Evolutionary conservation across 768 basidiomycete species (phyloP).

Genomic region (Dioszegia hungarica): DNA sequence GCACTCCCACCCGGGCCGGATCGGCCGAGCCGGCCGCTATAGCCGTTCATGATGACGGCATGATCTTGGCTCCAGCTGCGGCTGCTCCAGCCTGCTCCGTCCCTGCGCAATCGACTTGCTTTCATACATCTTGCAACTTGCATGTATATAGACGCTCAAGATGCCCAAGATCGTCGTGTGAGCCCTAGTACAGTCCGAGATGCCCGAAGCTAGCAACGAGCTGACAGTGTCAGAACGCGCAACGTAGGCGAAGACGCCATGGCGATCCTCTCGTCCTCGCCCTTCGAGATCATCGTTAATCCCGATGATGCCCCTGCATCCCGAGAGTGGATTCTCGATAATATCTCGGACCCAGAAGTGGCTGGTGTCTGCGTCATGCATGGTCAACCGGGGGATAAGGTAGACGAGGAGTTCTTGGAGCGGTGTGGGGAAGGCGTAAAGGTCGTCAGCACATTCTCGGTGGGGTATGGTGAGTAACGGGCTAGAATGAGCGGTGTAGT

Average conservation of each 20-base stretch:
- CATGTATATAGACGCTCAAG: not conserved
- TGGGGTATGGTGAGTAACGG: constrained; percentile 40
- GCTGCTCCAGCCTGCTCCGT: no score
- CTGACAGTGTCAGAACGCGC: constrained; percentile 25
- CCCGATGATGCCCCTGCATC: constrained; percentile 52
- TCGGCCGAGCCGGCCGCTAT: no score
- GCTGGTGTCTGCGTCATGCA: constrained; percentile 11
- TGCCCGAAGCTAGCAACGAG: not conserved
- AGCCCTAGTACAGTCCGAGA: not conserved
- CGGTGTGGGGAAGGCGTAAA: constrained; percentile 55
- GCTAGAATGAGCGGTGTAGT: no score
- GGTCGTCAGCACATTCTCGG: constrained; percentile 78
- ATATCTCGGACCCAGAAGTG: constrained; percentile 26
- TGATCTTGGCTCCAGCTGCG: no score
- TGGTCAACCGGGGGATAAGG: constrained; percentile 52
- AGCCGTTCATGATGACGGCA: no score
- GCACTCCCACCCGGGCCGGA: no score
- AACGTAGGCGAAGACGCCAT: constrained; percentile 39
- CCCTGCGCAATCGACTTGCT: no score
- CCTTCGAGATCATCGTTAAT: constrained; percentile 50
- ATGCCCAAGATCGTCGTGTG: constrained; percentile 21
- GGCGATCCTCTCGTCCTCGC: constrained; percentile 24
- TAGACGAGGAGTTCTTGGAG: constrained; percentile 68
- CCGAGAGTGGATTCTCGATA: constrained; percentile 18
- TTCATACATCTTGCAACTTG: no score